A percentile compares a stretch with the other conserved stretches of the same genome.
phyloP scores from a whole-genome alignment of 2,329 filamentous ascomycete genomes.

The Botrytis fabae region DNA sequence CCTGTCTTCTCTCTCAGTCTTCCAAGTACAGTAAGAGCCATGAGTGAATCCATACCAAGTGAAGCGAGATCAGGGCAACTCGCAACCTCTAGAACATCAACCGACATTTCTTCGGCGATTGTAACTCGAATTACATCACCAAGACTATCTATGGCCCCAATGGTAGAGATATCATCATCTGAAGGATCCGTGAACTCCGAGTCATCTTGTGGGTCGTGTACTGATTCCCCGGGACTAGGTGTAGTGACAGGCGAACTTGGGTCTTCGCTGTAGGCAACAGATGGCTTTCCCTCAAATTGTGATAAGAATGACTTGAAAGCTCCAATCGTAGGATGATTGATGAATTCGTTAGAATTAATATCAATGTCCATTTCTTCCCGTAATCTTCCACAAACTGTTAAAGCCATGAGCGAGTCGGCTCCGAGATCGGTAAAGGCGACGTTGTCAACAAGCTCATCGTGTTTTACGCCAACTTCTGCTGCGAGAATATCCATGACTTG shows the following conservation, averaged over 20 bases:
- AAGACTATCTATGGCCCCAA: conserved; percentile 49
- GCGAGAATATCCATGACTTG: conserved; percentile 55
- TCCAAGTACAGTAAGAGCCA: conserved; percentile 57
- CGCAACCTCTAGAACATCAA: conserved; percentile 63
- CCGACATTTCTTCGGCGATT: conserved; percentile 70
- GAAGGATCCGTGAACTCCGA: conserved; percentile 42
- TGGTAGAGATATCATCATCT: conserved; percentile 54
- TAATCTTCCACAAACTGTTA: conserved; percentile 58
- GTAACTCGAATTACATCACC: conserved; percentile 61
- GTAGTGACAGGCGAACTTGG: conserved; percentile 18
- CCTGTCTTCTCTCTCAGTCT: conserved; percentile 56
- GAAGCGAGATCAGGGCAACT: conserved; percentile 56
- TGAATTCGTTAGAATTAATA: conserved; percentile 41
- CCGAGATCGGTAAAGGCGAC: conserved; percentile 59
- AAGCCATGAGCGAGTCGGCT: conserved; percentile 59
- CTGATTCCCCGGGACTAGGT: conserved; percentile 14
- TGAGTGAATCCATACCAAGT: conserved; percentile 60
- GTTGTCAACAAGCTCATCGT: conserved; percentile 50
- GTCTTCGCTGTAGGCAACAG: conserved; percentile 22
- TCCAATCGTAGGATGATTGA: conserved; percentile 54
- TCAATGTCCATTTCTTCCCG: conserved; percentile 59
- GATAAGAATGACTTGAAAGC: conserved; percentile 47
- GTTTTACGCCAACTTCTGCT: conserved; percentile 54
- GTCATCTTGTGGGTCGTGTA: conserved; percentile 36
- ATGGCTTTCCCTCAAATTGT: conserved; percentile 42